Evolutionary conservation across 805 yeast genomes (phyloP).

Genomic region (Metschnikowia cubensis): DNA sequence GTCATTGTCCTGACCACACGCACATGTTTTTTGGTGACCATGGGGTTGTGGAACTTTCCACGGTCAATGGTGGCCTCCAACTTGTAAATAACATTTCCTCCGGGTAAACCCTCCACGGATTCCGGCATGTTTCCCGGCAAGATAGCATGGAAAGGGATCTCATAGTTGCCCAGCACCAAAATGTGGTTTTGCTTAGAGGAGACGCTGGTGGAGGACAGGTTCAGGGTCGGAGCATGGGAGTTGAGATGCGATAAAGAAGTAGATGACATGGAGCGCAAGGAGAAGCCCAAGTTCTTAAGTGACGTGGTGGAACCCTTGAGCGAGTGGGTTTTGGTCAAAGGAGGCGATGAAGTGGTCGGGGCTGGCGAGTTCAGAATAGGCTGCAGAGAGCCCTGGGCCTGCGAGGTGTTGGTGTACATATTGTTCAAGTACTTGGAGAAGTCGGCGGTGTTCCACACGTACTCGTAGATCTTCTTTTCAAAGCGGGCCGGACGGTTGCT

Average conservation of each 20-base stretch:
- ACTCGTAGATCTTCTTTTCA: constrained; percentile 67
- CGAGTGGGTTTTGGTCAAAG: constrained; percentile 18
- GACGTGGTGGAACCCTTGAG: constrained; percentile 43
- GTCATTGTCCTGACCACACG: constrained; percentile 84
- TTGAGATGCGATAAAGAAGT: constrained; percentile 18
- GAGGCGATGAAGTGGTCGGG: neutral
- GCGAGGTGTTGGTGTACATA: constrained; percentile 24
- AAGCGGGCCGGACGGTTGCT: constrained; percentile 46
- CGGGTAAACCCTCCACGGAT: constrained; percentile 84
- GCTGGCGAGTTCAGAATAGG: neutral
- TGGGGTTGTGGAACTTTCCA: constrained; percentile 66
- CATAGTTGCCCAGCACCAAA: constrained; percentile 74
- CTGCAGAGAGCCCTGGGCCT: constrained; percentile 4
- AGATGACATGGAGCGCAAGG: constrained; percentile 35
- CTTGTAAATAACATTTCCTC: constrained; percentile 68
- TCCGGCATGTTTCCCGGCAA: constrained; percentile 84
- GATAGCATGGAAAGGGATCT: constrained; percentile 81
- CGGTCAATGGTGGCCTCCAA: constrained; percentile 79
- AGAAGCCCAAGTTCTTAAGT: constrained; percentile 32
- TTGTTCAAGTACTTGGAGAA: constrained; percentile 40
- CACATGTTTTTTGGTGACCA: constrained; percentile 65
- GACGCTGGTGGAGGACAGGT: constrained; percentile 24
- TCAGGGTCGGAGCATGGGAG: constrained; percentile 11
- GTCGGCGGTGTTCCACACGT: constrained; percentile 70
- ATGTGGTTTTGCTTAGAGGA: constrained; percentile 32